These are phyloP conservation scores for Schwanniomyces occidentalis DNA, from an alignment of 805 yeast species.

Conservation along the genomic window DNA sequence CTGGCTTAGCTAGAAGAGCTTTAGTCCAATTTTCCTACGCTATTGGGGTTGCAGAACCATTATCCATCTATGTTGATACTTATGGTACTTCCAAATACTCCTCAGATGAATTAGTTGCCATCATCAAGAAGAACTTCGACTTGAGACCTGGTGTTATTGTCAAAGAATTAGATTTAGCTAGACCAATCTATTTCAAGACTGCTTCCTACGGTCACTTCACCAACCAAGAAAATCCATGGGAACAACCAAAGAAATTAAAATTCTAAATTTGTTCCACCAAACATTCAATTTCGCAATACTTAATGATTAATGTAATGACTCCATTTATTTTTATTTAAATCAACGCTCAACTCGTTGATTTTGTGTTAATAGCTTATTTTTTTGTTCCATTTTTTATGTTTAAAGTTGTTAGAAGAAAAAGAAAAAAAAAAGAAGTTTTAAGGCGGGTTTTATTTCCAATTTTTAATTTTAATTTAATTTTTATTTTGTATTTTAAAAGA, in stretches of 20 bases:
- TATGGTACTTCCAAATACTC: conserved; percentile 95
- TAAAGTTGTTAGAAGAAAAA: conserved; percentile 2
- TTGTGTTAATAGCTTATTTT: conserved; percentile 17
- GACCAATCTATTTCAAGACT: conserved; percentile 98
- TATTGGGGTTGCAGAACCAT: conserved; percentile 99
- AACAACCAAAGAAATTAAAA: conserved; percentile 82
- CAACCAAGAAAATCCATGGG: conserved; percentile 98
- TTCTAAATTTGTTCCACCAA: conserved; percentile 38
- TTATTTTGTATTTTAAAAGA: conserved; percentile 12
- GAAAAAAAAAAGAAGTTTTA: conserved; percentile 8
- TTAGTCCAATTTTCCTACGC: conserved; percentile 99
- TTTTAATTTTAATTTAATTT: conserved; percentile 22
- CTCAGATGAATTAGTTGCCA: conserved; percentile 85
- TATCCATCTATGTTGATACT: conserved; percentile 95
- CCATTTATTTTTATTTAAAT: conserved; percentile 19
- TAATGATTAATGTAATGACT: conserved; percentile 47
- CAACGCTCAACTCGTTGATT: conserved; percentile 52
- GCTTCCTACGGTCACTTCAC: conserved; percentile 99
- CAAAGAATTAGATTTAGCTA: conserved; percentile 93
- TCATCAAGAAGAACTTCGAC: conserved; percentile 93
- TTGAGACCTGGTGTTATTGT: conserved; percentile 99
- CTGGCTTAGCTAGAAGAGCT: conserved; percentile 95
- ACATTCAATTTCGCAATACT: conserved; percentile 17
- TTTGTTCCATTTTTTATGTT: conserved; percentile 12
- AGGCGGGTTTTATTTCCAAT: conserved; percentile 12